These are phyloP conservation scores for Trametes cinnabarina DNA, from an alignment of 768 basidiomycete species.

Conservation along the genomic window DNA sequence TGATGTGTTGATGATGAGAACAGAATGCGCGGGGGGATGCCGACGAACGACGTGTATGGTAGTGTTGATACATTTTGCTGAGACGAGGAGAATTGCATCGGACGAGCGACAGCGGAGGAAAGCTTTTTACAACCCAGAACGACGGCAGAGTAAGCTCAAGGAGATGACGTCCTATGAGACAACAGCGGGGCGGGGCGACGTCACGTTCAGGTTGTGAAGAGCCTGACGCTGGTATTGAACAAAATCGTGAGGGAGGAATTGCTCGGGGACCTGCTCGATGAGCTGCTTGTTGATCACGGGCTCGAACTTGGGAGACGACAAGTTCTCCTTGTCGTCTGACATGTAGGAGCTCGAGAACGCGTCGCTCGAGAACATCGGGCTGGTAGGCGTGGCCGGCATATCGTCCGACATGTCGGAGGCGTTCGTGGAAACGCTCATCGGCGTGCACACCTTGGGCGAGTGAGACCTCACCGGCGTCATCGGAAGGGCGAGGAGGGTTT, in stretches of 20 bases:
- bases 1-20: slow-evolving; percentile 33
- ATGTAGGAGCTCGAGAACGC: slow-evolving; percentile 59
- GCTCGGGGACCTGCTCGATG: slow-evolving; percentile 66
- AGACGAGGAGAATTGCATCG: slow-evolving; percentile 36
- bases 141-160: slow-evolving; percentile 13
- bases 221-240: slow-evolving; percentile 75
- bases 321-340: slow-evolving; percentile 82
- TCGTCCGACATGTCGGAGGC: slow-evolving; percentile 78
- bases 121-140: slow-evolving; percentile 48
- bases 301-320: slow-evolving; percentile 61
- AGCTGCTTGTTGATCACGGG: slow-evolving; percentile 70
- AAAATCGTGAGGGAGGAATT: slow-evolving; percentile 79
- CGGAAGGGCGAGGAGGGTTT: slow-evolving; percentile 50
- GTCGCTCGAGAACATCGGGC: slow-evolving; percentile 54
- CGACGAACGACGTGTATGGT: slow-evolving; percentile 56
- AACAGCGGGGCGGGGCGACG: slow-evolving; percentile 56
- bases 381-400: slow-evolving; percentile 80
- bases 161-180: slow-evolving; percentile 47
- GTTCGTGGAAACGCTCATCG: slow-evolving; percentile 70
- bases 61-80: slow-evolving; percentile 76
- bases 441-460: slow-evolving; percentile 59
- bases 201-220: slow-evolving; percentile 73
- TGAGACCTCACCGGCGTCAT: slow-evolving; percentile 58
- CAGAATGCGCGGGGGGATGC: slow-evolving; percentile 52
- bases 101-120: slow-evolving; percentile 24